Base-by-base conservation (phyloP, 2,329 filamentous ascomycete species). In the Phialophora tarda region DNA sequence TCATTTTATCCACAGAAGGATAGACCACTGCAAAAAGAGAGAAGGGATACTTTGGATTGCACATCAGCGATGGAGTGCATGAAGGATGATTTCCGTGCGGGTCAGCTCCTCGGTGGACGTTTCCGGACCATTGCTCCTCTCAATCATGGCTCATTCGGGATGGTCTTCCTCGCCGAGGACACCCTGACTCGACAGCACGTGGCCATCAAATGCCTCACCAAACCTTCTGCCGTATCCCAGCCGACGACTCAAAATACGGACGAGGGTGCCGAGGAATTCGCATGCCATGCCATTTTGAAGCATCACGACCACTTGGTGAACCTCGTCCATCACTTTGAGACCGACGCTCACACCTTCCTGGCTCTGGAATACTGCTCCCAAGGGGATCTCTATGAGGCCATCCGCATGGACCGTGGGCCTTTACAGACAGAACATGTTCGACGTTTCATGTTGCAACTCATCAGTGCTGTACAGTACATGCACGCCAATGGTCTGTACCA, bases 61-160 rank as follows among this genome's bases (percentile, higher is more conserved):
- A 30, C 28, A 24, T 32, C 28, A 38, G 63, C 50, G 53, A 90
- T 96, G 92, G 91, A 93, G 82, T 96, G 92, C 84, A 87, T 96
- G 84, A 88, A 89, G 82, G 88, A 93, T 81, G 86, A 88, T 76
- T 95, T 97, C 81, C 83, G 88, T 76, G 84, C 88, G 79, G 92
- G 91, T 79, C 87, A 91, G 80, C 82, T 96, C 77, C 88, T 97
- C 77, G 89, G 91, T 77, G 93, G 92, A 78, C 93, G 95, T 73
- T 99, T 95, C 79, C 85, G 91, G 81, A 96, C 93, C 64, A 85
- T 97, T 76, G 91, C 93, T 73, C 93, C 95, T 65, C 90, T 99
- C 82, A 99, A 99, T 78, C 93, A 97, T 85, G 95, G 95, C 74
- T 98, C 95, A 63, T 99, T 98, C 77, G 95, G 95, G 77, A 96